Percentiles rank a stretch among this genome's conserved stretches.
phyloP scores from a whole-genome alignment of 2,329 filamentous ascomycete species.

The Diaporthe batatas region DNA sequence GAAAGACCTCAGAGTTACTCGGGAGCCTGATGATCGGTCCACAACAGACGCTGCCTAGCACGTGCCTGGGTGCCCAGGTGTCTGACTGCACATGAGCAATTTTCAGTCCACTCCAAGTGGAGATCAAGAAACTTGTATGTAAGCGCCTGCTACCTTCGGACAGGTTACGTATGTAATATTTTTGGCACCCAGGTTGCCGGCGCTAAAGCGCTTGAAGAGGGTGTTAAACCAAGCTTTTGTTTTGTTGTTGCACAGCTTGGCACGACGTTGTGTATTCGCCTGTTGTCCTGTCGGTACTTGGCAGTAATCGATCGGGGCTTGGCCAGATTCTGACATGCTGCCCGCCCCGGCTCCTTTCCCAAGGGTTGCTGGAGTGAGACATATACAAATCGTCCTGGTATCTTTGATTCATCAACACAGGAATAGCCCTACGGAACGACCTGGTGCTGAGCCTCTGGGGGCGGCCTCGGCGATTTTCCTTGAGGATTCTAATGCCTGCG shows the following conservation, averaged over 20 bases:
- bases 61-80: too few species aligned
- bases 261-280: not conserved
- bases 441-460: too few species aligned
- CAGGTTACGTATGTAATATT: too few species aligned
- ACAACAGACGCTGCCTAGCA: not conserved
- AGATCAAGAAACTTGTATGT: too few species aligned
- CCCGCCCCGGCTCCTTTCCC: not conserved
- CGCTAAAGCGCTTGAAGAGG: not conserved
- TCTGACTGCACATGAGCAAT: too few species aligned
- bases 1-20: not conserved
- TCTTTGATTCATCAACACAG: not conserved
- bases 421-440: not conserved
- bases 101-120: not conserved
- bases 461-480: not conserved
- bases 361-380: not conserved
- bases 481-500: not conserved
- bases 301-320: too few species aligned
- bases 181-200: not conserved
- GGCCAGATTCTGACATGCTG: not conserved
- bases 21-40: not conserved
- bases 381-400: not conserved
- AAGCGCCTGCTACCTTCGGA: not conserved
- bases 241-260: not conserved
- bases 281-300: not conserved
- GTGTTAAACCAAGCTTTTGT: not conserved